Conservation (phyloP, 345 rosid genomes). For the Eucalyptus regnans region DNA sequence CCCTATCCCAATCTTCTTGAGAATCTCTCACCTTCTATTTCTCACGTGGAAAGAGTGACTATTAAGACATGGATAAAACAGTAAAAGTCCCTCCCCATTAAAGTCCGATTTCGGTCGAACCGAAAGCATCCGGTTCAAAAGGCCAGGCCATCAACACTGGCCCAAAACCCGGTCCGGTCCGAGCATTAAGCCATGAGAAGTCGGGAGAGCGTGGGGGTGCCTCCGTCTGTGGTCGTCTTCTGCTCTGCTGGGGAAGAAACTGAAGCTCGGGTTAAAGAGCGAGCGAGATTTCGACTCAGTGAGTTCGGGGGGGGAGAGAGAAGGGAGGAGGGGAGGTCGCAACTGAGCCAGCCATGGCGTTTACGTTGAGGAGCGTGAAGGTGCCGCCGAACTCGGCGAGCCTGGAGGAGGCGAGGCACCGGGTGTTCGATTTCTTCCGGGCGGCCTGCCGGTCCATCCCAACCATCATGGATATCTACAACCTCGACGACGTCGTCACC, state of each 20-base stretch:
- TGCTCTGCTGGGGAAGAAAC: neutral
- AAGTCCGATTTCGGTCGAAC: neutral
- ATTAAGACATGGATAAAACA: neutral
- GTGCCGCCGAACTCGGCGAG: slow-evolving; percentile 80
- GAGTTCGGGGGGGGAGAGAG: neutral
- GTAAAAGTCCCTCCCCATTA: neutral
- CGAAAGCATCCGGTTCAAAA: neutral
- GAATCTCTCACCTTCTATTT: accelerated
- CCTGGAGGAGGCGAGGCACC: slow-evolving; percentile 68
- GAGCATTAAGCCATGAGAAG: neutral
- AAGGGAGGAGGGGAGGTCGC: neutral
- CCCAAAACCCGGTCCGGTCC: neutral
- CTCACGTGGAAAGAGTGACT: no score
- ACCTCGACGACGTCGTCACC: slow-evolving; percentile 69
- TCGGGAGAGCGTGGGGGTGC: neutral
- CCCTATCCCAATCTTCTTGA: no score
- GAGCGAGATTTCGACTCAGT: neutral
- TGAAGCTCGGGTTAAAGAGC: neutral
- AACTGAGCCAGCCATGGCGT: slow-evolving; percentile 22
- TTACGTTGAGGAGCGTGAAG: slow-evolving; percentile 49
- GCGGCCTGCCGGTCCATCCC: slow-evolving; percentile 81
- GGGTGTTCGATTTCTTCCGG: slow-evolving; percentile 78
- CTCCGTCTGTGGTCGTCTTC: neutral
- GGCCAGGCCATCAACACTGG: neutral
- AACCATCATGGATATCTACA: slow-evolving; percentile 71